phyloP scores from a whole-genome alignment of 345 rosid species.

The Citropsis articulata region DNA sequence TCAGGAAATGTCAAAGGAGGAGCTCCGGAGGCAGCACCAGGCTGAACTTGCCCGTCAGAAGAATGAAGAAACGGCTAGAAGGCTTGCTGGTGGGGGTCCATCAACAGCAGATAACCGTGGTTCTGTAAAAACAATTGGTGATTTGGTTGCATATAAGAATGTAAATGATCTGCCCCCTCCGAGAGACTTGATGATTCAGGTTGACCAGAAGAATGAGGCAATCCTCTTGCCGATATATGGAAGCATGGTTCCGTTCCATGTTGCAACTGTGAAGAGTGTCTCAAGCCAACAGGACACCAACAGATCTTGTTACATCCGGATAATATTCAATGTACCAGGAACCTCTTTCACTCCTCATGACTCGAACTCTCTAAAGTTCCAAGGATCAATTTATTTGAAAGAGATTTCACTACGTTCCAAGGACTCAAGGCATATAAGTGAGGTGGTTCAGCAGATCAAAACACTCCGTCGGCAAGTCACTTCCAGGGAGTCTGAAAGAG shows the following conservation, averaged over 20 bases:
- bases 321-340: conserved; percentile 48
- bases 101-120: conserved; percentile 34
- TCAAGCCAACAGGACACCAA: conserved; percentile 51
- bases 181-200: conserved; percentile 44
- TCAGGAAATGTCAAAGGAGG: conserved; percentile 54
- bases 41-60: conserved; percentile 61
- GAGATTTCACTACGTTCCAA: conserved; percentile 53
- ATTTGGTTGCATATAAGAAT: conserved; percentile 49
- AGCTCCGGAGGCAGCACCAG: conserved; percentile 54
- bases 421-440: conserved; percentile 50
- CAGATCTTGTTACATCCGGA: conserved; percentile 43
- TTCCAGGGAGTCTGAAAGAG: conserved; percentile 52
- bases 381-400: conserved; percentile 46
- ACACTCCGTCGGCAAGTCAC: conserved; percentile 43
- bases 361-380: conserved; percentile 37
- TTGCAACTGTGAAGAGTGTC: conserved; percentile 44
- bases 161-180: conserved; percentile 52
- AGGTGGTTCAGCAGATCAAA: conserved; percentile 47
- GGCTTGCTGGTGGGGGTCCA: conserved; percentile 49
- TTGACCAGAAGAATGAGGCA: conserved; percentile 55
- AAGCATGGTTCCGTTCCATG: conserved; percentile 56
- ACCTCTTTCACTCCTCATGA: conserved; percentile 51
- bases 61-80: conserved; percentile 57
- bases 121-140: conserved; percentile 26
- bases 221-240: conserved; percentile 49